Percentiles rank a stretch among this genome's conserved stretches.
phyloP scores from a whole-genome alignment of 139 green algal species.

The Chlorella sp. region DNA sequence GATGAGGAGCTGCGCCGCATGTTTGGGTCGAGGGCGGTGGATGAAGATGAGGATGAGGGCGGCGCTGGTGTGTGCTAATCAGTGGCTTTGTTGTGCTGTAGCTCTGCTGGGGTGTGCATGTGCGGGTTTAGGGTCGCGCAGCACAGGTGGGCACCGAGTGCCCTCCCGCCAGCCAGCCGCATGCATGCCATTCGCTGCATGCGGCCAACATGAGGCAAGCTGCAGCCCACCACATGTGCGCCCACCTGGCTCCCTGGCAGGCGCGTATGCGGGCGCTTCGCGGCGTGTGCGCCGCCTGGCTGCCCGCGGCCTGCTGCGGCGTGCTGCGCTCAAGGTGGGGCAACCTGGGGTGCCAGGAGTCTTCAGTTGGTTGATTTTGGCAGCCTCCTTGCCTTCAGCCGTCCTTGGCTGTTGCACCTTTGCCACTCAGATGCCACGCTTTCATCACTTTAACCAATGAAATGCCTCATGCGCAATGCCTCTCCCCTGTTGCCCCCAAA shows the following conservation, averaged over 20 bases:
- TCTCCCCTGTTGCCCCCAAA: too few relatives aligned
- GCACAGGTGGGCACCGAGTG: too few relatives aligned
- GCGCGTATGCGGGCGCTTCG: slow-evolving; percentile 23
- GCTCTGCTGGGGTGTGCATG: background rate
- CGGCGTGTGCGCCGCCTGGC: slow-evolving; percentile 36
- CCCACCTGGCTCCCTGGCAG: too few relatives aligned
- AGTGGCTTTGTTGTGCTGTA: background rate
- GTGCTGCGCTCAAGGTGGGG: slow-evolving; percentile 43
- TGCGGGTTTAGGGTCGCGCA: too few relatives aligned
- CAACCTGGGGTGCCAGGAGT: too few relatives aligned
- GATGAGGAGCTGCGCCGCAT: slow-evolving; percentile 86
- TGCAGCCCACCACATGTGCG: background rate
- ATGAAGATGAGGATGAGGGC: slow-evolving; percentile 37
- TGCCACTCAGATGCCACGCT: too few relatives aligned
- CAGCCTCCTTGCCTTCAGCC: too few relatives aligned
- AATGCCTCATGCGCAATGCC: too few relatives aligned
- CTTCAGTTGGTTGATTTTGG: too few relatives aligned
- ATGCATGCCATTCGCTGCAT: background rate
- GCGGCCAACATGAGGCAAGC: background rate
- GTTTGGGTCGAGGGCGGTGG: slow-evolving; percentile 78
- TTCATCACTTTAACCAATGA: too few relatives aligned
- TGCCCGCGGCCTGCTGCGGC: slow-evolving; percentile 49
- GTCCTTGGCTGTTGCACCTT: too few relatives aligned
- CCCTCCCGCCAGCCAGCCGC: too few relatives aligned
- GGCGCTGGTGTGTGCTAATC: background rate